Evolutionary conservation across 164 flowering plant genomes (phyloP), one percentile per base, ranked within the genome.

Genomic region (Dillenia turbinata): DNA sequence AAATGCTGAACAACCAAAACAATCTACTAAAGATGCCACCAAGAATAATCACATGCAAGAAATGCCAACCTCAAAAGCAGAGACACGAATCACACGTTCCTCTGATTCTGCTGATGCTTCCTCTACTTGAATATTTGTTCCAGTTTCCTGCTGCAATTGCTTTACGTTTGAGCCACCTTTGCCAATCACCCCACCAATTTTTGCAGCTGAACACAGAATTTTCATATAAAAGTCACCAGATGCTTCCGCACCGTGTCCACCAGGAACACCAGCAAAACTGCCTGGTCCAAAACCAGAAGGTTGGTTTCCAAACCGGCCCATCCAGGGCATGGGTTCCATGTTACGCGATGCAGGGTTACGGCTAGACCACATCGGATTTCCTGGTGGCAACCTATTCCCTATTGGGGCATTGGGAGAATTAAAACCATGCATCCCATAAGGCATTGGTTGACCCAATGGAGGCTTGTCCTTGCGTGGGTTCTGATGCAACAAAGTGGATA

Each of bases 101-200:
- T 86, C 88, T 10, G 78, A 71, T 40, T 74, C 80, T 10, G 74
- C 59, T n/a, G 70, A 40, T 6, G 77, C 73, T 56, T 78, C 79
- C 47, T 79, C 83, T 59, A 86, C 87, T 57, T 78, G 86, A 54
- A 88, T 84, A 54, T 74, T 78, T 8, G 89, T 73, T 58, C 90
- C 89, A 8, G 89, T 84, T 65, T 83, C 91, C 52, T 75, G 78
- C 69, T 86, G 77, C 14, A 88, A 55, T 68, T 81, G 85, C 54
- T 59, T 84, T 11, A 86, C 85, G 71, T 74, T 77, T 59, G 51
- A 59, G 49, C 95, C 95, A 49, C 89, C 89, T 70, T 80, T 88
- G 19, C 95, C 95, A 73, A 88, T 88, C 14, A 88, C 86, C n/a
- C 78, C 78, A 46, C 89, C 88, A 71, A 86, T 81, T 66, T 76